These are phyloP conservation scores for Agrocybe pediades DNA, from an alignment of 768 basidiomycete genomes.

Conservation along the genomic window DNA sequence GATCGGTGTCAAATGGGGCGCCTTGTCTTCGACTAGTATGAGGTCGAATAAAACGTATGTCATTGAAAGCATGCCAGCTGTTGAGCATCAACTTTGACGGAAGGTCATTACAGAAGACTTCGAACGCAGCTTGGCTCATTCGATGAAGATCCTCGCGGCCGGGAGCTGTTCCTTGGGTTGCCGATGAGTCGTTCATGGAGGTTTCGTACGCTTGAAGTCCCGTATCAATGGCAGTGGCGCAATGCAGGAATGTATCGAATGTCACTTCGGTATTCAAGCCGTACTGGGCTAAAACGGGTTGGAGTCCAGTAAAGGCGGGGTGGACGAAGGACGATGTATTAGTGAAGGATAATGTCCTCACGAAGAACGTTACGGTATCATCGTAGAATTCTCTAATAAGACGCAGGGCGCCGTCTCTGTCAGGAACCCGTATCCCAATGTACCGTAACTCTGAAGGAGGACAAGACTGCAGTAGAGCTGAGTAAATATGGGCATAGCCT, in stretches of 20 bases:
- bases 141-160: neutral
- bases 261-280: conserved; percentile 11
- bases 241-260: conserved; percentile 7
- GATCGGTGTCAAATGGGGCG: conserved; percentile 8
- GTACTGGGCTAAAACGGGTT: neutral
- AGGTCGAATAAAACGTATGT: conserved; percentile 41
- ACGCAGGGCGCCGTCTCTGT: conserved; percentile 6
- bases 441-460: neutral
- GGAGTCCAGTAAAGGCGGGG: neutral
- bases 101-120: neutral
- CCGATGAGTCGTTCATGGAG: neutral
- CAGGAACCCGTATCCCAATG: neutral
- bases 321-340: conserved; percentile 7
- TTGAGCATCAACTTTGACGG: neutral
- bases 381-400: conserved; percentile 11
- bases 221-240: conserved; percentile 2
- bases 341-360: conserved; percentile 1
- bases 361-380: conserved; percentile 4
- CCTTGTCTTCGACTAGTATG: conserved; percentile 10
- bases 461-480: neutral
- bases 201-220: neutral
- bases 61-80: conserved; percentile 20
- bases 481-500: neutral
- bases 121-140: conserved; percentile 3
- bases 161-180: too few species aligned